Evolutionary conservation across 768 basidiomycete genomes (phyloP).

Genomic region (Boletus patriciae): DNA sequence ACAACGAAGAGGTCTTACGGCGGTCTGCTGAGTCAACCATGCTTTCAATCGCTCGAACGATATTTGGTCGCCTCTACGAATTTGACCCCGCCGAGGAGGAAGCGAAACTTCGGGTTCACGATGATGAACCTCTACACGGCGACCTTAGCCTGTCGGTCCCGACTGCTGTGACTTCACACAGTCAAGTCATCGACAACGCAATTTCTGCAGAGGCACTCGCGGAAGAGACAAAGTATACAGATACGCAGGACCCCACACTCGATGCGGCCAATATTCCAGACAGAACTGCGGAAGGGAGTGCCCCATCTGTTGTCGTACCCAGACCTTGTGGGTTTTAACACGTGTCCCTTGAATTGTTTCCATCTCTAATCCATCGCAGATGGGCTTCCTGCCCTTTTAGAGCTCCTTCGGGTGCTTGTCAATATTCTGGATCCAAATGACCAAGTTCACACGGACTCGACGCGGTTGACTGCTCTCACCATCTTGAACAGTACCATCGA

Average conservation of each 20-base stretch:
- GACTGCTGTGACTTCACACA: slow-evolving; percentile 31
- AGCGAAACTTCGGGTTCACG: slow-evolving; percentile 52
- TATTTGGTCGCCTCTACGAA: slow-evolving; percentile 70
- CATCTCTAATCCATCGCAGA: slow-evolving; percentile 41
- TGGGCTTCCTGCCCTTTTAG: slow-evolving; percentile 89
- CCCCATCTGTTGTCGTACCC: slow-evolving; percentile 12
- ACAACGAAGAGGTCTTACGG: slow-evolving; percentile 70
- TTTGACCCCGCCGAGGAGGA: slow-evolving; percentile 70
- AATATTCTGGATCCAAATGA: slow-evolving; percentile 95
- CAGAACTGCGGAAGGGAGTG: slow-evolving; percentile 37
- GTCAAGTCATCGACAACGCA: slow-evolving; percentile 16
- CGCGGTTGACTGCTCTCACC: slow-evolving; percentile 82
- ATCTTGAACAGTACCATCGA: slow-evolving; percentile 89
- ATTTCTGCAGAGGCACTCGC: slow-evolving; percentile 7
- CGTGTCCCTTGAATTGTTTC: not conserved
- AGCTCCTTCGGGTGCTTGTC: slow-evolving; percentile 90
- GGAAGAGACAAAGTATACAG: slow-evolving; percentile 8
- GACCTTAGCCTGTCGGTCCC: slow-evolving; percentile 65
- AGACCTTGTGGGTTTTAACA: slow-evolving; percentile 24
- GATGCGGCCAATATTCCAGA: not conserved
- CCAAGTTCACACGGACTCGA: slow-evolving; percentile 94
- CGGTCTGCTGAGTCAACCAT: slow-evolving; percentile 88
- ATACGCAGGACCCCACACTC: not conserved
- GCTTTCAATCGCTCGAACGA: slow-evolving; percentile 80
- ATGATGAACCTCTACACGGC: slow-evolving; percentile 51